A percentile compares a stretch with the other conserved stretches of the same genome.
Conservation (phyloP, 768 basidiomycete genomes). For the Termitomyces bulborhizus region DNA sequence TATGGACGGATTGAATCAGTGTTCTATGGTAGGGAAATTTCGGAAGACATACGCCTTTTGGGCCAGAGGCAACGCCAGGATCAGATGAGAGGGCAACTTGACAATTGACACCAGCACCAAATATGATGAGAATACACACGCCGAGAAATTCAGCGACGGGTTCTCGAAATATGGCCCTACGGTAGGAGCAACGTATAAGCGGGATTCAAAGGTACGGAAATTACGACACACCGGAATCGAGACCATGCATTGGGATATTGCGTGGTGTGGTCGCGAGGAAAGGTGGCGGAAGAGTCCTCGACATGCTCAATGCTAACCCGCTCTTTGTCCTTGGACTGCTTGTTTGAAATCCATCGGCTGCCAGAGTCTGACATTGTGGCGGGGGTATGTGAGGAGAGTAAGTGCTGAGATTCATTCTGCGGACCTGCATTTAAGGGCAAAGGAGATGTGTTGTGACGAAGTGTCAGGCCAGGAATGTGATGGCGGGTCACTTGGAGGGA, state of each 20-base stretch:
- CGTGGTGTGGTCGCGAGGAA: slow-evolving; percentile 23
- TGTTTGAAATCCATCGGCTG: neutral
- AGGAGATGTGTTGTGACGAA: slow-evolving; percentile 3
- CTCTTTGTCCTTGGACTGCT: neutral
- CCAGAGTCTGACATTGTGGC: neutral
- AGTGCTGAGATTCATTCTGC: neutral
- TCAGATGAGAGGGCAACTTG: slow-evolving; percentile 48
- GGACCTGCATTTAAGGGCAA: neutral
- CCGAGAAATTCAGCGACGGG: slow-evolving; percentile 62
- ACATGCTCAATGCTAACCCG: neutral
- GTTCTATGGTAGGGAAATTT: neutral
- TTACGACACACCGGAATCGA: slow-evolving; percentile 39
- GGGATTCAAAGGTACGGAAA: neutral
- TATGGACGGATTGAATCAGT: neutral
- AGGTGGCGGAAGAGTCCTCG: neutral
- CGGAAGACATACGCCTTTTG: slow-evolving; percentile 46
- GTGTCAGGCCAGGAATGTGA: neutral
- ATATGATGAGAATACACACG: slow-evolving; percentile 49
- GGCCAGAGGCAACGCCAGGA: slow-evolving; percentile 35
- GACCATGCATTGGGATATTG: slow-evolving; percentile 48
- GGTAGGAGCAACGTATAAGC: neutral
- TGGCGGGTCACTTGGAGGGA: neutral
- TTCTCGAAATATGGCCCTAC: slow-evolving; percentile 45
- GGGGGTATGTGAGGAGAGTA: neutral
- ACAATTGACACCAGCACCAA: slow-evolving; percentile 53